These are phyloP conservation scores for Fonsecaea monophora DNA, from an alignment of 2,329 filamentous ascomycete genomes.

Conservation along the genomic window DNA sequence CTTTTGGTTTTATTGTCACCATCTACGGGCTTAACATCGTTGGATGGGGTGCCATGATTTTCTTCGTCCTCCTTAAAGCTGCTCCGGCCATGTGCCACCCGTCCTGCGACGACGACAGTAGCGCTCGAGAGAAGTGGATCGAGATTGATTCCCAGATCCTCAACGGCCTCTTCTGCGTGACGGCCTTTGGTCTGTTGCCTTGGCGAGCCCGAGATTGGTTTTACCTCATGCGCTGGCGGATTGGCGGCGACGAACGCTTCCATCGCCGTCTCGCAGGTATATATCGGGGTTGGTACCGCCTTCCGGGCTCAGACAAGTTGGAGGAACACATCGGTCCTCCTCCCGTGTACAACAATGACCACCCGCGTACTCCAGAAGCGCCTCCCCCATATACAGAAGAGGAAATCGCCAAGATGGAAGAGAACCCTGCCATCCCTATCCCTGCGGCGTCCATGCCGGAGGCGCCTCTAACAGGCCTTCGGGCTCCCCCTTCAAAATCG, in stretches of 20 bases:
- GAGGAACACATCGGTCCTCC: constrained; percentile 45
- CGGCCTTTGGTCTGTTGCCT: constrained; percentile 80
- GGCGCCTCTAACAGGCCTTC: constrained; percentile 72
- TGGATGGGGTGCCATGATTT: constrained; percentile 91
- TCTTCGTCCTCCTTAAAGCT: constrained; percentile 79
- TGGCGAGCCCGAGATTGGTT: constrained; percentile 85
- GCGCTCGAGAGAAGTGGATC: constrained; percentile 81
- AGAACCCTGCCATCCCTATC: constrained; percentile 63
- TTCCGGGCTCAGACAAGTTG: constrained; percentile 69
- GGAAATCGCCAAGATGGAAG: constrained; percentile 61
- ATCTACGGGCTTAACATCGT: constrained; percentile 83
- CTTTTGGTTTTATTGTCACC: constrained; percentile 76
- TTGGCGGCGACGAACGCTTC: constrained; percentile 60
- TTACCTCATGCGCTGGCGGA: constrained; percentile 71
- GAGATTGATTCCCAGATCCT: constrained; percentile 84
- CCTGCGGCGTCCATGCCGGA: constrained; percentile 69
- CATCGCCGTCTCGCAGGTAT: constrained; percentile 75
- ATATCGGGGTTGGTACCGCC: constrained; percentile 76
- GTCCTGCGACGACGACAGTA: constrained; percentile 73
- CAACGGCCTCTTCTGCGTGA: constrained; percentile 85
- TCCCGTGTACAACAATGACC: constrained; percentile 35
- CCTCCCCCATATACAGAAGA: constrained; percentile 46
- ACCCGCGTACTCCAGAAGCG: constrained; percentile 23
- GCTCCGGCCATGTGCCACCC: constrained; percentile 62
- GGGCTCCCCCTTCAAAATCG: constrained; percentile 68